Evolutionary conservation across 2,329 filamentous ascomycete species (phyloP).

Genomic region (Talaromyces piceae): DNA sequence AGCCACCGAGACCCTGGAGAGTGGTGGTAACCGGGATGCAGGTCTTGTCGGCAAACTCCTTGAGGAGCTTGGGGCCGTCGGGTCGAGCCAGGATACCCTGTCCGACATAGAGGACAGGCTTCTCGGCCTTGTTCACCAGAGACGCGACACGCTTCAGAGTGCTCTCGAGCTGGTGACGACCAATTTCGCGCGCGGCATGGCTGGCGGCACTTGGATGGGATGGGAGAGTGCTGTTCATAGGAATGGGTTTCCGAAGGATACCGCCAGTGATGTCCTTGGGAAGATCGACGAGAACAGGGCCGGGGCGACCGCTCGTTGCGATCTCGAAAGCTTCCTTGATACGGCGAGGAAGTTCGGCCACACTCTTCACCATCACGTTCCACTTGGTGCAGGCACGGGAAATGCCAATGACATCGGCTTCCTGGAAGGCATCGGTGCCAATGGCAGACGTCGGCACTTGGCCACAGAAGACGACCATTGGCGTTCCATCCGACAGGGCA

Average conservation of each 20-base stretch:
- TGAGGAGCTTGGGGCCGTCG: constrained; percentile 71
- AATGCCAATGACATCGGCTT: constrained; percentile 90
- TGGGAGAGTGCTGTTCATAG: constrained; percentile 64
- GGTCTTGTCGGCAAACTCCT: constrained; percentile 80
- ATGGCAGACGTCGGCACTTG: constrained; percentile 88
- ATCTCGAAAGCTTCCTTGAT: constrained; percentile 99
- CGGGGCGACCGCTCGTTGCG: constrained; percentile 85
- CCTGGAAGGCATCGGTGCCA: constrained; percentile 94
- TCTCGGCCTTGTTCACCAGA: constrained; percentile 81
- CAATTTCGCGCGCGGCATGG: constrained; percentile 66
- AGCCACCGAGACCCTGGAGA: constrained; percentile 84
- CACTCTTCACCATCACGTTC: constrained; percentile 97
- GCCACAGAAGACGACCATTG: constrained; percentile 90
- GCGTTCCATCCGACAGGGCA: constrained; percentile 88
- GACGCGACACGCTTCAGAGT: constrained; percentile 71
- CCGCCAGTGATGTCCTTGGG: constrained; percentile 94
- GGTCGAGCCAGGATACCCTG: constrained; percentile 77
- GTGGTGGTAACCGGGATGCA: constrained; percentile 94
- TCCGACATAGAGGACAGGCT: constrained; percentile 91
- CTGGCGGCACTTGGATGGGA: constrained; percentile 79
- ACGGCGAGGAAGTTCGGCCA: constrained; percentile 82
- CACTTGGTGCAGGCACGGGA: constrained; percentile 95
- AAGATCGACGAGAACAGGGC: constrained; percentile 89
- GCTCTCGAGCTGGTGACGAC: constrained; percentile 61
- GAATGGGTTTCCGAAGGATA: constrained; percentile 75